Percentiles rank a stretch among this genome's conserved stretches.
Conservation (phyloP, 164 flowering plant genomes). For the Amborella trichopoda region DNA sequence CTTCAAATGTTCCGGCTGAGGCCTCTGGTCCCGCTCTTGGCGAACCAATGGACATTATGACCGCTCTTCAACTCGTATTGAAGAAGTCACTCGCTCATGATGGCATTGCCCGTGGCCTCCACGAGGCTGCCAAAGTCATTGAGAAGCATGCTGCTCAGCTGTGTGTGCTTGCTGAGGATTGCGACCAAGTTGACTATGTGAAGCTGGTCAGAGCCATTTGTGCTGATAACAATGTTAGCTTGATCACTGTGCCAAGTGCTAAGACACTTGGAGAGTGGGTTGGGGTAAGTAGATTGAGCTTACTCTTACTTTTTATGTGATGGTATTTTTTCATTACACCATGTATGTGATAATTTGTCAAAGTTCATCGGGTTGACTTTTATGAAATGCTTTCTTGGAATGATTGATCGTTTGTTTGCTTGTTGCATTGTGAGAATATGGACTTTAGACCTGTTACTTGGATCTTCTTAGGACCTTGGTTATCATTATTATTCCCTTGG, state of each 20-base stretch:
- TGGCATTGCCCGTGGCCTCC: constrained; percentile 59
- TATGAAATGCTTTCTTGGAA: no score
- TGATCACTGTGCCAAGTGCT: constrained; percentile 64
- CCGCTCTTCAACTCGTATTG: constrained; percentile 48
- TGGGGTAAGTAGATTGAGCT: constrained; percentile 69
- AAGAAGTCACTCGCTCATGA: constrained; percentile 66
- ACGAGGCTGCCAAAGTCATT: constrained; percentile 68
- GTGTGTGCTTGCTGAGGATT: constrained; percentile 73
- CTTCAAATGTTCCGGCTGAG: constrained; percentile 18
- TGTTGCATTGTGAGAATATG: no score
- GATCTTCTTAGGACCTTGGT: no score
- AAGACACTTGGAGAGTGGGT: constrained; percentile 85
- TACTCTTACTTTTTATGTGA: no score
- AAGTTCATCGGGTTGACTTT: no score
- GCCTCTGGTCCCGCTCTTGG: constrained; percentile 30
- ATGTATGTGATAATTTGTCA: no score
- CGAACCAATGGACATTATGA: constrained; percentile 52
- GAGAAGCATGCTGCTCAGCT: constrained; percentile 78
- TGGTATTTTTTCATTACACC: no score
- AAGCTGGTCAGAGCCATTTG: constrained; percentile 71
- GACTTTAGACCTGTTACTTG: no score
- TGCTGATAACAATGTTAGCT: constrained; percentile 54
- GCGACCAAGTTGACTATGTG: constrained; percentile 63
- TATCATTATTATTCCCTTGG: no score
- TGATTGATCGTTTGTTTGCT: no score